These are phyloP conservation scores for Pseudocercospora eumusae DNA, from an alignment of 2,329 filamentous ascomycete species.

Conservation along the genomic window DNA sequence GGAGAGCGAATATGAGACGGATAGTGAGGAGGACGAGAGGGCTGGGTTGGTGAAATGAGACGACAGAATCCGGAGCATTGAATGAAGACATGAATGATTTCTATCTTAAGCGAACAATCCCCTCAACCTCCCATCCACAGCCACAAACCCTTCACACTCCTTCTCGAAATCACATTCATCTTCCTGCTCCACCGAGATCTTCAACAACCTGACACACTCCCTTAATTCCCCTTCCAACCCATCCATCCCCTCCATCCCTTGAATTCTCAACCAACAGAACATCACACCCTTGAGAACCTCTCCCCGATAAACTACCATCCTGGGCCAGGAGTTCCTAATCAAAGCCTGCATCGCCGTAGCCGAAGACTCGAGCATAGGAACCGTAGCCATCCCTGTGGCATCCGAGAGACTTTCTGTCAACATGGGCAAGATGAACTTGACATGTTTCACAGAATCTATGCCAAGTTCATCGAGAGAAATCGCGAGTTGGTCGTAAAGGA, in stretches of 20 bases:
- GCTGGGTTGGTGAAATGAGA: slow-evolving; percentile 15
- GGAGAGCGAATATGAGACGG: slow-evolving; percentile 37
- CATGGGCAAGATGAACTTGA: slow-evolving; percentile 69
- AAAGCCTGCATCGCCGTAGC: slow-evolving; percentile 58
- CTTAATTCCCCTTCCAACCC: slow-evolving; percentile 11
- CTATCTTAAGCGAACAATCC: slow-evolving; percentile 29
- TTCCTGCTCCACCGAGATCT: slow-evolving; percentile 29
- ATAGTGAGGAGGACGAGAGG: slow-evolving; percentile 48
- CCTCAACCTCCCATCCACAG: slow-evolving; percentile 35
- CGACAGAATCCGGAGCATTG: neutral
- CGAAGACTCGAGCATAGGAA: slow-evolving; percentile 57
- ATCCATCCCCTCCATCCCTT: neutral
- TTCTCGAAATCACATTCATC: slow-evolving; percentile 34
- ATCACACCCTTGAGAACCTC: slow-evolving; percentile 63
- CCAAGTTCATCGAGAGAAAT: slow-evolving; percentile 59
- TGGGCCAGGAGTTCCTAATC: slow-evolving; percentile 68
- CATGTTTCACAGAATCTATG: slow-evolving; percentile 65
- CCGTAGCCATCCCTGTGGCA: slow-evolving; percentile 70
- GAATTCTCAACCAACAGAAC: slow-evolving; percentile 41
- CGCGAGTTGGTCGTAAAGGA: slow-evolving; percentile 57
- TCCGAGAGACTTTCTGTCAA: slow-evolving; percentile 66
- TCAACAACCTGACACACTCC: slow-evolving; percentile 33
- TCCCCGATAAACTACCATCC: slow-evolving; percentile 63
- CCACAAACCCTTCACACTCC: slow-evolving; percentile 32
- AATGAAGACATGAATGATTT: neutral